Conservation (phyloP, 2,329 filamentous ascomycete species). For the Hymenoscyphus albidus region DNA sequence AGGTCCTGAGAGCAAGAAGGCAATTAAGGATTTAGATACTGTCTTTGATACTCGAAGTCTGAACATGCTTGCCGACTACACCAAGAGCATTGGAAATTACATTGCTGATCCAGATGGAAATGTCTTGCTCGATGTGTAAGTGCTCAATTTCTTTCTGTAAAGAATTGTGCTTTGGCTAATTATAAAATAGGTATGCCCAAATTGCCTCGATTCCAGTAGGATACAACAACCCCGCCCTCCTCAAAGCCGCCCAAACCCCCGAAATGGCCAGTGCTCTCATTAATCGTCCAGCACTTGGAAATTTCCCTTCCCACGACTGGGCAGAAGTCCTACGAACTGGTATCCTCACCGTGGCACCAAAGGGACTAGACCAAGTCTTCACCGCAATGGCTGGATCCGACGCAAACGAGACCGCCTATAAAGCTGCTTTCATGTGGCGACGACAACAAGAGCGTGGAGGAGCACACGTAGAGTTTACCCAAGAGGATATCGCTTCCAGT, state of each 20-base stretch:
- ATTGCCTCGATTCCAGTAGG: conserved; percentile 81
- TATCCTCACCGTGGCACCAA: conserved; percentile 68
- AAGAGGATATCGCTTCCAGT: conserved; percentile 61
- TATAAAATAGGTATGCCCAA: conserved; percentile 61
- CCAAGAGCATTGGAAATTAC: conserved; percentile 51
- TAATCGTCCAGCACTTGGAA: conserved; percentile 75
- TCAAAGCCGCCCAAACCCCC: conserved; percentile 60
- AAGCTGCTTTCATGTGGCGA: conserved; percentile 81
- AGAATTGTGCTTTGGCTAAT: conserved; percentile 14
- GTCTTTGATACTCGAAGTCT: conserved; percentile 51
- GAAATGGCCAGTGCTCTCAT: conserved; percentile 72
- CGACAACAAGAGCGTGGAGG: conserved; percentile 65
- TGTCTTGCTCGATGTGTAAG: conserved; percentile 47
- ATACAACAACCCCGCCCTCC: conserved; percentile 72
- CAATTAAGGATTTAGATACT: conserved; percentile 42
- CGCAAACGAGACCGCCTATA: conserved; percentile 82
- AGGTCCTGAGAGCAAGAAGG: conserved; percentile 37
- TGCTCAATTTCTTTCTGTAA: conserved; percentile 8
- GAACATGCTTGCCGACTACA: conserved; percentile 51
- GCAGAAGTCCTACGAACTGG: conserved; percentile 66
- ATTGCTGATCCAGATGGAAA: conserved; percentile 50
- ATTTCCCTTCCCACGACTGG: conserved; percentile 77
- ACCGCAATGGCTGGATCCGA: conserved; percentile 76
- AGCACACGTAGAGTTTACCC: conserved; percentile 63
- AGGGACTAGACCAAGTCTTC: conserved; percentile 74